Conservation (phyloP, 2,329 filamentous ascomycete species). For the Fusarium sp. region DNA sequence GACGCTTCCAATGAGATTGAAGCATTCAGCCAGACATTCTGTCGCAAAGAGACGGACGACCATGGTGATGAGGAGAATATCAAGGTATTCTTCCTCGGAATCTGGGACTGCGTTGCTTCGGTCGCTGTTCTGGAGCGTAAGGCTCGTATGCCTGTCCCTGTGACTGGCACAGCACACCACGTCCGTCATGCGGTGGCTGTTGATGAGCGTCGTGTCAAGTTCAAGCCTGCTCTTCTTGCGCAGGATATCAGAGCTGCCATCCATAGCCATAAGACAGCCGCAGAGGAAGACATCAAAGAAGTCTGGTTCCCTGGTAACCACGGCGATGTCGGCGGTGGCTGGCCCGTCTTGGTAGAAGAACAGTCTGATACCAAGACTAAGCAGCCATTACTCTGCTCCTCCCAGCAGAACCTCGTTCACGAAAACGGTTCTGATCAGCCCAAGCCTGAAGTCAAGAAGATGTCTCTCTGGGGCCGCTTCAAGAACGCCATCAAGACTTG, state of each 20-base stretch:
- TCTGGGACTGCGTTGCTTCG: slow-evolving; percentile 66
- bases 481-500: slow-evolving; percentile 52
- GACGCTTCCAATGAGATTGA: slow-evolving; percentile 52
- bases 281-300: slow-evolving; percentile 57
- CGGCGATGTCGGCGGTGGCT: slow-evolving; percentile 65
- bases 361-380: slow-evolving; percentile 30
- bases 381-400: background rate
- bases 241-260: slow-evolving; percentile 51
- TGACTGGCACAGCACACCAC: slow-evolving; percentile 55
- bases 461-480: slow-evolving; percentile 50
- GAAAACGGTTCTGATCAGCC: background rate
- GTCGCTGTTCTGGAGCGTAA: slow-evolving; percentile 57
- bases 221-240: slow-evolving; percentile 61
- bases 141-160: slow-evolving; percentile 52
- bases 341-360: slow-evolving; percentile 48
- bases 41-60: slow-evolving; percentile 49
- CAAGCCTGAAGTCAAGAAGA: slow-evolving; percentile 32
- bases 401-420: background rate
- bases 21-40: slow-evolving; percentile 62
- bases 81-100: slow-evolving; percentile 64
- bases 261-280: slow-evolving; percentile 28
- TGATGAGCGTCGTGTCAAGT: slow-evolving; percentile 66
- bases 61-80: slow-evolving; percentile 50
- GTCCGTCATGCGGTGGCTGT: slow-evolving; percentile 65
- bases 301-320: slow-evolving; percentile 68